These are phyloP conservation scores for Isatis lusitanica DNA, from an alignment of 441 rosid species.

Conservation along the genomic window DNA sequence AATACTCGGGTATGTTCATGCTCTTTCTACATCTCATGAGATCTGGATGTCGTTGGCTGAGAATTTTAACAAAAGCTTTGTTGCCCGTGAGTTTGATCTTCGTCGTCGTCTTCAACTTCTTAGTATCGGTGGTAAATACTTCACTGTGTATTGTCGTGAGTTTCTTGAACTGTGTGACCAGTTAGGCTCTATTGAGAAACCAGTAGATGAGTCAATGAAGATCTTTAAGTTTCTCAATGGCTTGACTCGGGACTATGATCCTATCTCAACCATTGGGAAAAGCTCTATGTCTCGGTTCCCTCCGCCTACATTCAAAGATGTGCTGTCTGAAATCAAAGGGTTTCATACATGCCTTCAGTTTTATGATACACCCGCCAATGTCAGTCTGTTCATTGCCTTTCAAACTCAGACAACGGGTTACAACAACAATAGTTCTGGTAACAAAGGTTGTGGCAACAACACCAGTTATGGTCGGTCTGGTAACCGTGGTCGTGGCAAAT, in stretches of 20 bases:
- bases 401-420: neutral
- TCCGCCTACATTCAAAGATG: neutral
- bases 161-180: neutral
- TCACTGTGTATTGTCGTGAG: neutral
- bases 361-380: neutral
- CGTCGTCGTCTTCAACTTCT: neutral
- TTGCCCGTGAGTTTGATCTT: neutral
- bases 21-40: neutral
- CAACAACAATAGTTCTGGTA: neutral
- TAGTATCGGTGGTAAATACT: neutral
- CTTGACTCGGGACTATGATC: neutral
- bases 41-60: neutral
- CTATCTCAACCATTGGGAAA: neutral
- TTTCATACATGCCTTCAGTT: neutral
- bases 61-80: neutral
- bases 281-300: neutral
- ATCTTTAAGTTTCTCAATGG: neutral
- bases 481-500: neutral
- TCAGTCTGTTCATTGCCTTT: neutral
- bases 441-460: too few species aligned
- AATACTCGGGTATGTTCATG: neutral
- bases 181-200: neutral
- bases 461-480: neutral
- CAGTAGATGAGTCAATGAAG: neutral
- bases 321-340: neutral